Base-by-base conservation (phyloP, 179 eudicot genomes). In the Corrigiola litoralis region DNA sequence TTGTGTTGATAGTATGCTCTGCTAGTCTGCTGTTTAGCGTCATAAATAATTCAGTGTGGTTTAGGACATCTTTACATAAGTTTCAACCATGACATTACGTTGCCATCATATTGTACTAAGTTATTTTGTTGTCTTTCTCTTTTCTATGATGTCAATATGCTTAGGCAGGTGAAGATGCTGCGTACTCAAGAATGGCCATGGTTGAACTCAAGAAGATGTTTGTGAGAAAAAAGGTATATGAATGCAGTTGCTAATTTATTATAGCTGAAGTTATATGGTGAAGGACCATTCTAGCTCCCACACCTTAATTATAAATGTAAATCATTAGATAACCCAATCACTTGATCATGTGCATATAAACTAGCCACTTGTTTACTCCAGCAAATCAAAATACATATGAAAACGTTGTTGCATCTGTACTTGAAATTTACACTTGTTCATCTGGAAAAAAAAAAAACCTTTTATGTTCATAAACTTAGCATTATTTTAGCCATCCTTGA, bases 121-220 rank as follows among this genome's bases (percentile, higher is more conserved):
- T 14, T 5, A 9, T 29, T 0, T 16, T 23, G 8, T 20, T 8
- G 13, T 33, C 5, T 41, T 12, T 50, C 48, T 8, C 47, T 21
- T 14, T 53, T 68, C 28, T n/a, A 9, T 76, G 62, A 53, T 69
- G 23, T 53, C 42, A 21, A 55, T 60, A 27, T 66, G 24, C 10
- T 36, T 72, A 91, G 97, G 96, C 84, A 52, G 91, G 77, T 45
- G 98, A 92, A 73, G 98, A 92, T 72, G 70, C 69, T 6, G 71
- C 76, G 4, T 77, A 77, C 72, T 92, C 98, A 14, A 81, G 47
- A 67, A 61, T 82, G 79, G 89, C 90, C 65, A 77, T 58, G 46
- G 85, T 92, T 42, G 95, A 92, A 61, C 81, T 92, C 72, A 80
- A 72, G 77, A 87, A 85, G 75, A 69, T 89, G 73, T 89, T 92